phyloP scores from a whole-genome alignment of 2,329 filamentous ascomycete genomes.

The Verruconis gallopava region DNA sequence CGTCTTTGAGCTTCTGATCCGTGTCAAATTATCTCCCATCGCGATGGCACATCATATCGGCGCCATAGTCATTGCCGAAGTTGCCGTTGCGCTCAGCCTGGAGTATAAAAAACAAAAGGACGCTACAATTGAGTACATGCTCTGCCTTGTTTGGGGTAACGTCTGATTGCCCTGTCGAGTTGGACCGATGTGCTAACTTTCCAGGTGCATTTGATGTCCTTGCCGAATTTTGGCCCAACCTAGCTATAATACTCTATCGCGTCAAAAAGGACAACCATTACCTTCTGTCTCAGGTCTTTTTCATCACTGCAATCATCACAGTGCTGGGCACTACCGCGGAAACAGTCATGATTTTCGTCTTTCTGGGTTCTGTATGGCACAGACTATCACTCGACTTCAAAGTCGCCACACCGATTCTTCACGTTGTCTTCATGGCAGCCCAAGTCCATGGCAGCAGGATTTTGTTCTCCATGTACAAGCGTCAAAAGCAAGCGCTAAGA shows the following conservation, averaged over 20 bases:
- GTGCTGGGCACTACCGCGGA: constrained; percentile 27
- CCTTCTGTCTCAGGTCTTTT: constrained; percentile 28
- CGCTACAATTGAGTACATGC: constrained; percentile 24
- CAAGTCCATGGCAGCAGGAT: constrained; percentile 32
- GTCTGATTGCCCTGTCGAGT: no score
- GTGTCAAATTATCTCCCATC: constrained; percentile 28
- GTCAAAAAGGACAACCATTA: constrained; percentile 25
- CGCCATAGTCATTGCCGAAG: constrained; percentile 29
- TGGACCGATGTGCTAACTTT: no score
- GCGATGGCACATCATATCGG: constrained; percentile 30
- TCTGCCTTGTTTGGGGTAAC: constrained; percentile 30
- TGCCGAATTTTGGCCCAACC: constrained; percentile 34
- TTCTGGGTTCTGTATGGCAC: constrained; percentile 30
- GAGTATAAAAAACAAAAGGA: constrained; percentile 16
- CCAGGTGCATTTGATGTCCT: constrained; percentile 34
- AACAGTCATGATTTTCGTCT: constrained; percentile 31
- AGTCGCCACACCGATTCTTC: constrained; percentile 30
- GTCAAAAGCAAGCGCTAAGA: constrained; percentile 13
- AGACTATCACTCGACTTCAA: constrained; percentile 32
- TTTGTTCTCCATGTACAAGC: constrained; percentile 28
- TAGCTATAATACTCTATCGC: constrained; percentile 34
- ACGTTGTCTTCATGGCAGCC: constrained; percentile 29
- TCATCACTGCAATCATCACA: constrained; percentile 24
- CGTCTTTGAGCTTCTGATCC: constrained; percentile 33
- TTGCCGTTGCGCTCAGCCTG: constrained; percentile 28